Percentiles rank a stretch among this genome's conserved stretches.
phyloP scores from a whole-genome alignment of 2,329 filamentous ascomycete species.

The Xylaria sp. region DNA sequence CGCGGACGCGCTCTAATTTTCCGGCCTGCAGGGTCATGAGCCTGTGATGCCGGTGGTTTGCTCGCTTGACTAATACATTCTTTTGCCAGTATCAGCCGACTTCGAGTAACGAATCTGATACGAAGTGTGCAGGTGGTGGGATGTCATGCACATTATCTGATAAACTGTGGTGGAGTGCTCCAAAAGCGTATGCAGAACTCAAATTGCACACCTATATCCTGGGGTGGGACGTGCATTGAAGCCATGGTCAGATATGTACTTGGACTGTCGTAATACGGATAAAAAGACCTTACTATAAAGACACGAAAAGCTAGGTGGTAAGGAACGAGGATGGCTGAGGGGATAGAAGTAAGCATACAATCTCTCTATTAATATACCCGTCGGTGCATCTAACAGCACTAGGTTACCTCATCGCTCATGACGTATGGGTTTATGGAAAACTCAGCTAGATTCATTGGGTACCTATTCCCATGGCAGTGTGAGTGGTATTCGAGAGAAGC shows the following conservation, averaged over 20 bases:
- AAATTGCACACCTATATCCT: constrained; percentile 22
- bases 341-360: not conserved
- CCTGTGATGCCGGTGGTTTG: constrained; percentile 14
- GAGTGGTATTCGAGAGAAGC: constrained; percentile 16
- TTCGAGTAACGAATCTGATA: constrained; percentile 22
- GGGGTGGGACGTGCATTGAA: constrained; percentile 12
- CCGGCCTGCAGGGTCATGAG: constrained; percentile 4
- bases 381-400: constrained; percentile 7
- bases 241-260: constrained; percentile 19
- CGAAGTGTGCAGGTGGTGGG: constrained; percentile 17
- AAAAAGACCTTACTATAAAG: not conserved
- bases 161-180: constrained; percentile 23
- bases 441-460: constrained; percentile 5
- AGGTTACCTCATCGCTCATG: constrained; percentile 7
- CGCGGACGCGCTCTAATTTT: constrained; percentile 1
- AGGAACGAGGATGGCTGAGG: not conserved
- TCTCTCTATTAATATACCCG: constrained; percentile 11
- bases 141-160: constrained; percentile 16
- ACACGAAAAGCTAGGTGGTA: not conserved
- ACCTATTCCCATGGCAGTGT: not conserved
- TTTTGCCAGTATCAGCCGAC: constrained; percentile 26
- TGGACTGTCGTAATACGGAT: not conserved
- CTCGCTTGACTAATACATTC: constrained; percentile 19
- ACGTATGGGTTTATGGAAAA: constrained; percentile 17
- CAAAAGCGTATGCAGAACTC: constrained; percentile 21